phyloP scores from a whole-genome alignment of 371 early-diverging fungal genomes.

The Mortierella sp. region DNA sequence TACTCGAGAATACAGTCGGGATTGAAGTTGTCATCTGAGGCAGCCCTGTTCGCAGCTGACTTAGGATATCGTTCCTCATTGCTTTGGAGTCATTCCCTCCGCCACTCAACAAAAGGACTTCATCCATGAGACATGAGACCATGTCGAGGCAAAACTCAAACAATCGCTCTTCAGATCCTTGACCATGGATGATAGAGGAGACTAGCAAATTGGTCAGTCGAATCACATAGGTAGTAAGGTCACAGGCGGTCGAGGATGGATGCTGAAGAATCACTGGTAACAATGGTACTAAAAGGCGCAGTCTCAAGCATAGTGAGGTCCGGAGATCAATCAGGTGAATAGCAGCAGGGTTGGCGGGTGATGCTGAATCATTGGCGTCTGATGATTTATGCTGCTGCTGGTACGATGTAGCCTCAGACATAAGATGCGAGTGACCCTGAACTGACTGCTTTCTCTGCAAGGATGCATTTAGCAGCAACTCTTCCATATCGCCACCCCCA shows the following conservation, averaged over 20 bases:
- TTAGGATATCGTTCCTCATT: conserved; percentile 45
- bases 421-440: conserved; percentile 10
- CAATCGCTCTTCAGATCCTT: conserved; percentile 70
- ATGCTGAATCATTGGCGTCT: neutral
- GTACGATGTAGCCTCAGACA: neutral
- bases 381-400: conserved; percentile 15
- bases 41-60: conserved; percentile 44
- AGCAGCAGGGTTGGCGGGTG: neutral
- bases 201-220: conserved; percentile 55
- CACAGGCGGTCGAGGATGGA: conserved; percentile 63
- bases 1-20: conserved; percentile 67
- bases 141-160: conserved; percentile 74
- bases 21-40: conserved; percentile 59
- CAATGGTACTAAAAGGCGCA: conserved; percentile 67
- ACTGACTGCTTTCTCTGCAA: conserved; percentile 12
- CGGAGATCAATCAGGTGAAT: conserved; percentile 43
- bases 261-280: conserved; percentile 70
- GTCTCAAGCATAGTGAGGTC: conserved; percentile 56
- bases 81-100: conserved; percentile 34
- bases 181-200: conserved; percentile 71
- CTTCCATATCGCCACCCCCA: conserved; percentile 33
- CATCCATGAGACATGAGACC: conserved; percentile 70
- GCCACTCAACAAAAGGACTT: conserved; percentile 40
- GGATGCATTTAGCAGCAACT: conserved; percentile 37
- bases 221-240: conserved; percentile 53